Evolutionary conservation across 1,139 yeast genomes (phyloP), one percentile per base, ranked within the genome.

Genomic region (Yarrowia galli): DNA sequence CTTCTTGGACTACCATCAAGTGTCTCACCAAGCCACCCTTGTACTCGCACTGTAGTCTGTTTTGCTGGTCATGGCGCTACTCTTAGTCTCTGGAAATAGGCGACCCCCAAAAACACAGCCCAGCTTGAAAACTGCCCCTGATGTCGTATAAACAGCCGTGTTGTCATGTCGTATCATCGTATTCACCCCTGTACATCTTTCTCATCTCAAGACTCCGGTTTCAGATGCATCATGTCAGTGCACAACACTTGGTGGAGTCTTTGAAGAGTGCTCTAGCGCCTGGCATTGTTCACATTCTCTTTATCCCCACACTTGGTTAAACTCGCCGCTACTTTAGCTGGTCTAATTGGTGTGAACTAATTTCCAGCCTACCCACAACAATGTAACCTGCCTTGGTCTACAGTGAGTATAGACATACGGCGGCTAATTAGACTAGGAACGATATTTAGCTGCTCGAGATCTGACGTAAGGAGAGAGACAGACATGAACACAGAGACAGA

Each of bases 371-470:
- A 48, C n/a, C 3, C 12, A 48, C 15, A 40, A 35, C 58, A 36
- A 51, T 51, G 58, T 35, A 35, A 22, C 58, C 38, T 32, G 22
- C 35, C 16, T n/a, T 25, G 8, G 18, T 3, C 32, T 16, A 6
- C 20, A n/a, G n/a, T n/a, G n/a, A n/a, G n/a, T 20, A 32, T 22
- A 51, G 43, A 7, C 42, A 18, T 51, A 13, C 28, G 40, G 58
- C 58, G 58, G 58, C 58, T 51, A 51, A 36, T 32, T 51, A 51
- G 58, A 22, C 58, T 51, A 51, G 58, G 58, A 51, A 51, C 58
- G 58, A 46, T 46, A 25, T 46, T 23, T 22, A 43, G 48, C 45
- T 10, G 22, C 22, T 36, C 1, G 45, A 18, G 45, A 18, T 42
- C 45, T 42, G 22, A 42, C 22, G 23, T 42, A 20, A 42, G 15